Conservation (phyloP, 176 grass and related monocot species). For the Carex parvula region DNA sequence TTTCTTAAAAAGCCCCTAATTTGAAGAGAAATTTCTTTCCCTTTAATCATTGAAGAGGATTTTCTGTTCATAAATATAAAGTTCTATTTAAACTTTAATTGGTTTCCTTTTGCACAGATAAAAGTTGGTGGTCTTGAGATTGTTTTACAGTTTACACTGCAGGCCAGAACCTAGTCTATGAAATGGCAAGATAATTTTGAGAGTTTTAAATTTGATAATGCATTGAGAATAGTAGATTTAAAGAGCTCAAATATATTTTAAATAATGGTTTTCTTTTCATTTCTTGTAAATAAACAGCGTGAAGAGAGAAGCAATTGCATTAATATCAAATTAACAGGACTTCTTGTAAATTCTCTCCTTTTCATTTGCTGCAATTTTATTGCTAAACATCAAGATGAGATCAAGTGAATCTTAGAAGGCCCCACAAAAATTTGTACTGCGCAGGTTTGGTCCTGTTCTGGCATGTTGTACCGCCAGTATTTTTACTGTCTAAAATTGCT, state of each 20-base stretch:
- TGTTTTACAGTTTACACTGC: neutral
- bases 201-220: neutral
- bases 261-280: neutral
- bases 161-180: neutral
- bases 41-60: neutral
- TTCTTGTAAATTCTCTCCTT: neutral
- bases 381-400: neutral
- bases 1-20: slow-evolving; percentile 3
- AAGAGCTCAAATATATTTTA: neutral
- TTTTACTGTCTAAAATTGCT: neutral
- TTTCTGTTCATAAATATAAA: neutral
- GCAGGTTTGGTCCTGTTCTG: neutral
- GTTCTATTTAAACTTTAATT: neutral
- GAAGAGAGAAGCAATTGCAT: neutral
- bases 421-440: neutral
- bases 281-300: neutral
- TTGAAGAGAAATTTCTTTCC: slow-evolving; percentile 4
- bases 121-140: neutral
- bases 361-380: neutral
- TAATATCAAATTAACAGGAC: neutral
- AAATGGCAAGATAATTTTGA: neutral
- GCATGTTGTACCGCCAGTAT: neutral
- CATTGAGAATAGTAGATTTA: neutral
- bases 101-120: neutral
- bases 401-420: neutral